A percentile compares a stretch with the other conserved stretches of the same genome.
These are phyloP conservation scores for Pachysandra terminalis DNA, from an alignment of 164 flowering plant species.

Conservation along the genomic window DNA sequence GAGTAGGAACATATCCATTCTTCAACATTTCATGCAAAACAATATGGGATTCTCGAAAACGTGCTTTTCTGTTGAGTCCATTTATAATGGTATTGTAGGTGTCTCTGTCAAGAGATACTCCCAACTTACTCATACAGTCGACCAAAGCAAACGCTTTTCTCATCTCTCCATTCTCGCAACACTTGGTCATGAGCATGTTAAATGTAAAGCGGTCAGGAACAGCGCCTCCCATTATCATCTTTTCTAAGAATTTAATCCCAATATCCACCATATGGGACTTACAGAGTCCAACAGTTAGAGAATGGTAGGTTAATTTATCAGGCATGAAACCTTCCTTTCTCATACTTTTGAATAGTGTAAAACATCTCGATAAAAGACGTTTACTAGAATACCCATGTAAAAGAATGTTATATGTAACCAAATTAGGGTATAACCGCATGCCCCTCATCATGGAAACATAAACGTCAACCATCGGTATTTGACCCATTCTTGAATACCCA, in stretches of 20 bases:
- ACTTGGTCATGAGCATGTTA: slow-evolving; percentile 50
- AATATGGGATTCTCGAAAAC: slow-evolving; percentile 30
- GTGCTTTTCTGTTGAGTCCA: slow-evolving; percentile 46
- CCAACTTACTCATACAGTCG: slow-evolving; percentile 40
- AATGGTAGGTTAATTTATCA: slow-evolving; percentile 62
- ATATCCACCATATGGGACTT: slow-evolving; percentile 47
- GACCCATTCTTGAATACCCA: slow-evolving; percentile 61
- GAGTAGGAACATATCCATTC: slow-evolving; percentile 46
- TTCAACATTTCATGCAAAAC: slow-evolving; percentile 55
- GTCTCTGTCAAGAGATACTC: slow-evolving; percentile 33
- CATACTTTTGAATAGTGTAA: slow-evolving; percentile 38
- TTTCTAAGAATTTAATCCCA: slow-evolving; percentile 53
- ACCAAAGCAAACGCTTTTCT: slow-evolving; percentile 46
- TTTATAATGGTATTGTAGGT: slow-evolving; percentile 37
- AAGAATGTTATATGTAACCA: slow-evolving; percentile 69
- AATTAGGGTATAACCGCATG: slow-evolving; percentile 36
- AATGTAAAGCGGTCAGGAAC: slow-evolving; percentile 46
- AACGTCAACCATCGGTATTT: slow-evolving; percentile 30
- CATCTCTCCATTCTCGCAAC: slow-evolving; percentile 43
- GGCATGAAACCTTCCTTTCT: slow-evolving; percentile 37
- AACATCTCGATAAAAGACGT: slow-evolving; percentile 30
- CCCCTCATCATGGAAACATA: slow-evolving; percentile 29
- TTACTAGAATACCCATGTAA: slow-evolving; percentile 61
- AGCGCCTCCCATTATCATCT: slow-evolving; percentile 42
- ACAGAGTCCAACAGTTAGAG: slow-evolving; percentile 61